Conservation (phyloP, 1,139 yeast genomes). For the Torulaspora pretoriensis region DNA sequence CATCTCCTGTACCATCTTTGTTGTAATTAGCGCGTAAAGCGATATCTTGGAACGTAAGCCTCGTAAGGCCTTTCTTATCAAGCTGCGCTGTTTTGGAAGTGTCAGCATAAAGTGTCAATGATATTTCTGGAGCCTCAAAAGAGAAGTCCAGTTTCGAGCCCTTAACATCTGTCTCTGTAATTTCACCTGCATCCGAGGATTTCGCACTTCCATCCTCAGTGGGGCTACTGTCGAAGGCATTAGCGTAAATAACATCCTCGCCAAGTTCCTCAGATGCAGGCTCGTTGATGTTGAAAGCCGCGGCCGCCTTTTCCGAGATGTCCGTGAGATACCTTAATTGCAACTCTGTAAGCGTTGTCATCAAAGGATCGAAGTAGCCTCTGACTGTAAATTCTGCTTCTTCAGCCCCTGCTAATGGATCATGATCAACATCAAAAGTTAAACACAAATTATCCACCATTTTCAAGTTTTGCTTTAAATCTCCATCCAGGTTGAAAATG, state of each 20-base stretch:
- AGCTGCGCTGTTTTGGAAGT: conserved; percentile 45
- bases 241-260: conserved; percentile 54
- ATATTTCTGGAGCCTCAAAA: conserved; percentile 58
- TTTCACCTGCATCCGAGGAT: conserved; percentile 7
- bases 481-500: conserved; percentile 47
- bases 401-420: conserved; percentile 41
- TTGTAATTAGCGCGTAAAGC: conserved; percentile 49
- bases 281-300: conserved; percentile 48
- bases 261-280: conserved; percentile 40
- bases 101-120: conserved; percentile 60
- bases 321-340: conserved; percentile 62
- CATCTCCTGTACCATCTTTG: conserved; percentile 52
- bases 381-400: conserved; percentile 51
- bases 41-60: conserved; percentile 59
- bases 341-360: conserved; percentile 67
- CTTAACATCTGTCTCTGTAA: conserved; percentile 29
- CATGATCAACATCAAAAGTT: conserved; percentile 55
- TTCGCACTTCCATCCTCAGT: conserved; percentile 7
- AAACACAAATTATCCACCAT: conserved; percentile 71
- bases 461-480: conserved; percentile 50
- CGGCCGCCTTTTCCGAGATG: conserved; percentile 54
- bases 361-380: conserved; percentile 65
- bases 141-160: conserved; percentile 45
- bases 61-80: conserved; percentile 50
- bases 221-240: conserved; percentile 31